phyloP scores from a whole-genome alignment of 1,139 yeast species.

The Blastobotrys ciferrii region DNA sequence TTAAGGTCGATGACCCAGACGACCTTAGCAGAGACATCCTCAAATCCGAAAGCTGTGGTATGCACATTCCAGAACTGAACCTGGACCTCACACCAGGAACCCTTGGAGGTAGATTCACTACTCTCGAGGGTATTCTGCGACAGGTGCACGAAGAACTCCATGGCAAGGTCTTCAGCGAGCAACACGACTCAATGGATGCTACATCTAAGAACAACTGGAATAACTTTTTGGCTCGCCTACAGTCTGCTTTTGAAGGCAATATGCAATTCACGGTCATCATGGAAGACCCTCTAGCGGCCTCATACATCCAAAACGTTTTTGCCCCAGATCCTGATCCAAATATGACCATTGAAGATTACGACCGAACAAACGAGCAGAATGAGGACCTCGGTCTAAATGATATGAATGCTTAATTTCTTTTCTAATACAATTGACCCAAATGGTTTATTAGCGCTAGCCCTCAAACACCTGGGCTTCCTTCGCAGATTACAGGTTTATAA shows the following conservation, averaged over 20 bases:
- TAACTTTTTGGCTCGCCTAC: conserved; percentile 67
- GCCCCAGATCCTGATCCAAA: conserved; percentile 98
- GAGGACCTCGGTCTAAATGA: conserved; percentile 90
- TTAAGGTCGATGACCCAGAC: conserved; percentile 83
- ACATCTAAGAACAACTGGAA: conserved; percentile 79
- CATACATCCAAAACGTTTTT: conserved; percentile 93
- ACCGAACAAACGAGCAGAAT: conserved; percentile 79
- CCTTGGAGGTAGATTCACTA: conserved; percentile 95
- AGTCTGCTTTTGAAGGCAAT: conserved; percentile 82
- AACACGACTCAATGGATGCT: conserved; percentile 88
- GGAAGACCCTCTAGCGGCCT: conserved; percentile 94
- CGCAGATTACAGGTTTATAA: too few relatives aligned
- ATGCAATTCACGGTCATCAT: conserved; percentile 77
- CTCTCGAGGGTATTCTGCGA: conserved; percentile 85
- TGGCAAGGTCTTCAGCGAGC: conserved; percentile 76
- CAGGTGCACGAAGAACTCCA: conserved; percentile 91
- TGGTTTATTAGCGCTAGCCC: not conserved
- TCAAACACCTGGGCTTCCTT: not conserved
- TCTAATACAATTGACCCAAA: not conserved
- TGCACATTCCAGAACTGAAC: conserved; percentile 80
- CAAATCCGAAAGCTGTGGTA: conserved; percentile 90
- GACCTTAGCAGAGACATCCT: conserved; percentile 93
- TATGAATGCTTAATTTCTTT: conserved; percentile 47
- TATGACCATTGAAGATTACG: conserved; percentile 86
- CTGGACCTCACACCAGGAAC: conserved; percentile 96